These are phyloP conservation scores for Phytophthora litchii DNA, from an alignment of 352 stramenopile species.

Conservation along the genomic window DNA sequence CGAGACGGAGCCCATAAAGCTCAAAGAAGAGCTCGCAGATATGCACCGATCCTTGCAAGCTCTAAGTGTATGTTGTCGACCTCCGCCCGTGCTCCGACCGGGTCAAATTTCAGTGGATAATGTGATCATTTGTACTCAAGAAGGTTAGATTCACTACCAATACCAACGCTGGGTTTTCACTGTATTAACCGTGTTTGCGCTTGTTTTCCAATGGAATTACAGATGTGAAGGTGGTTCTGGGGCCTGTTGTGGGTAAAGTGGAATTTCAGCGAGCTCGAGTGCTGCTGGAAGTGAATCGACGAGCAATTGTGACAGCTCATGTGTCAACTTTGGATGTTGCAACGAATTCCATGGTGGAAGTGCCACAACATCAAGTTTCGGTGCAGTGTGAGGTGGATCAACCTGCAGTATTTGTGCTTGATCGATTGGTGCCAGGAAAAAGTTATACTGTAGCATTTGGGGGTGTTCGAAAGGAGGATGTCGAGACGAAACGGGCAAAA, in stretches of 20 bases:
- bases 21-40: constrained; percentile 55
- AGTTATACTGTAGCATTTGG: constrained; percentile 67
- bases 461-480: constrained; percentile 53
- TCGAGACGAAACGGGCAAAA: constrained; percentile 27
- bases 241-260: constrained; percentile 74
- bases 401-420: constrained; percentile 51
- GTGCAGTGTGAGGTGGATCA: constrained; percentile 31
- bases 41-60: constrained; percentile 47
- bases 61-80: constrained; percentile 24
- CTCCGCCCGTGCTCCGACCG: constrained; percentile 30
- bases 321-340: constrained; percentile 49
- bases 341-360: constrained; percentile 46
- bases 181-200: background rate
- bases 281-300: constrained; percentile 64
- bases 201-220: background rate
- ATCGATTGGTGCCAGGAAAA: constrained; percentile 52
- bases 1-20: constrained; percentile 34
- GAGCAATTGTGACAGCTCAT: constrained; percentile 49
- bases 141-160: constrained; percentile 20
- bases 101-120: constrained; percentile 38
- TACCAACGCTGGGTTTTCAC: background rate
- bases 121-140: constrained; percentile 24
- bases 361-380: constrained; percentile 36
- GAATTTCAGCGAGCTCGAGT: constrained; percentile 53
- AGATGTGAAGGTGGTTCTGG: constrained; percentile 65